A percentile compares a stretch with the other conserved stretches of the same genome.
These are phyloP conservation scores for Lignosus rhinocerotis DNA, from an alignment of 1,284 basidiomycete species.

Conservation along the genomic window DNA sequence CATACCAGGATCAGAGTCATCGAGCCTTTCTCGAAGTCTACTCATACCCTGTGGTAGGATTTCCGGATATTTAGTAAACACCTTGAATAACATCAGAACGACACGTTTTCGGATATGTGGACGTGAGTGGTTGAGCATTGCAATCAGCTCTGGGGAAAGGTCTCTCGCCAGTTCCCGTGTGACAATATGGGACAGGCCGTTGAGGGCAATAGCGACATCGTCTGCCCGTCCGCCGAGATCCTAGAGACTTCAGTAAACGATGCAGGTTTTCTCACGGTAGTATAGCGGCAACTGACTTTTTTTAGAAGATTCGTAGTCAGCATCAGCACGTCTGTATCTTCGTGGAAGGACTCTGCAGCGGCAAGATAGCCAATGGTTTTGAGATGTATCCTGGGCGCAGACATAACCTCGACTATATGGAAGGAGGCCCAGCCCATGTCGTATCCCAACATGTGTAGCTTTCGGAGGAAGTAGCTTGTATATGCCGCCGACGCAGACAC, in stretches of 20 bases:
- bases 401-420: slow-evolving; percentile 98
- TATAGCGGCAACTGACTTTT: slow-evolving; percentile 63
- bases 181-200: slow-evolving; percentile 87
- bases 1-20: slow-evolving; percentile 82
- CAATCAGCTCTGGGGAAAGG: slow-evolving; percentile 82
- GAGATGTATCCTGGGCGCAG: slow-evolving; percentile 85
- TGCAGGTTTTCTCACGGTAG: too few species aligned
- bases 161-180: slow-evolving; percentile 89
- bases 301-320: slow-evolving; percentile 97
- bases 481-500: neutral
- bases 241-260: slow-evolving; percentile 40
- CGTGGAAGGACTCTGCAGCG: slow-evolving; percentile 88
- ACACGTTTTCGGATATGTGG: slow-evolving; percentile 89
- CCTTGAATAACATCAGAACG: slow-evolving; percentile 79
- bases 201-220: slow-evolving; percentile 82
- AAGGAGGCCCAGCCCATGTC: slow-evolving; percentile 92
- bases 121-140: slow-evolving; percentile 90
- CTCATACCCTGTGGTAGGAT: slow-evolving; percentile 65
- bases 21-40: slow-evolving; percentile 80
- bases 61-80: slow-evolving; percentile 80
- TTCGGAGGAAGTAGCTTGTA: slow-evolving; percentile 1
- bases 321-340: slow-evolving; percentile 97
- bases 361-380: slow-evolving; percentile 97
- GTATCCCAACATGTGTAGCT: slow-evolving; percentile 94
- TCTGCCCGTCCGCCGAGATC: slow-evolving; percentile 80